Percentiles rank a stretch among this genome's conserved stretches.
phyloP scores from a whole-genome alignment of 345 rosid genomes.

The Xanthoceras sorbifolium region DNA sequence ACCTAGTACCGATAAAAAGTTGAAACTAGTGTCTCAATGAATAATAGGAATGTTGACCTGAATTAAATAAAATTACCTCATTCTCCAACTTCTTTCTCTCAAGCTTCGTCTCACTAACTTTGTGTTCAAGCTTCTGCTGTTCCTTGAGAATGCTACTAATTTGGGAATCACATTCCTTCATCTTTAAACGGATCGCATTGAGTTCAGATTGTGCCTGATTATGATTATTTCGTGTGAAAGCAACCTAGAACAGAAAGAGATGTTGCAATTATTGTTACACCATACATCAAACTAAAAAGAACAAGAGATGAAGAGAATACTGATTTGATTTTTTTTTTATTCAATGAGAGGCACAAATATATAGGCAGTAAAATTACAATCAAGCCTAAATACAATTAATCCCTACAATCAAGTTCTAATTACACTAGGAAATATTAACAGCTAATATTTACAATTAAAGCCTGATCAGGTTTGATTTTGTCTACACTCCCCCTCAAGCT shows the following conservation, averaged over 20 bases:
- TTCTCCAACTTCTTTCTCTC: slow-evolving; percentile 94
- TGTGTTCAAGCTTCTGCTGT: slow-evolving; percentile 75
- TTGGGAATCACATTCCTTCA: slow-evolving; percentile 92
- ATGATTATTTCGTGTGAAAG: slow-evolving; percentile 51
- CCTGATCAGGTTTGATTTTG: too few relatives aligned
- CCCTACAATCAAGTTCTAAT: too few relatives aligned
- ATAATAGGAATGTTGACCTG: background rate
- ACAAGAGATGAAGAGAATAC: too few relatives aligned
- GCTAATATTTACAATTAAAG: too few relatives aligned
- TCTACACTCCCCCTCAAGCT: too few relatives aligned
- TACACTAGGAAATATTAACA: too few relatives aligned
- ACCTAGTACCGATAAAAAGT: slow-evolving; percentile 42
- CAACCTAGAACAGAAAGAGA: slow-evolving; percentile 56
- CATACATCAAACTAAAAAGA: too few relatives aligned
- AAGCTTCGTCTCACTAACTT: slow-evolving; percentile 70
- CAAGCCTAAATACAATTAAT: too few relatives aligned
- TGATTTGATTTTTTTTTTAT: too few relatives aligned
- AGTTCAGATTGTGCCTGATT: slow-evolving; percentile 71
- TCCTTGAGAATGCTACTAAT: slow-evolving; percentile 65
- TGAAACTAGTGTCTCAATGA: slow-evolving; percentile 4
- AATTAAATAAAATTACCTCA: slow-evolving; percentile 58
- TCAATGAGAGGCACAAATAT: too few relatives aligned
- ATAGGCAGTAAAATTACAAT: too few relatives aligned
- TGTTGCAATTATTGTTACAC: slow-evolving; percentile 16
- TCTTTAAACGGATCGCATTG: slow-evolving; percentile 61